Base-by-base conservation (phyloP, 192 early-diverging fungal genomes). In the Chytriomyces sp. region DNA sequence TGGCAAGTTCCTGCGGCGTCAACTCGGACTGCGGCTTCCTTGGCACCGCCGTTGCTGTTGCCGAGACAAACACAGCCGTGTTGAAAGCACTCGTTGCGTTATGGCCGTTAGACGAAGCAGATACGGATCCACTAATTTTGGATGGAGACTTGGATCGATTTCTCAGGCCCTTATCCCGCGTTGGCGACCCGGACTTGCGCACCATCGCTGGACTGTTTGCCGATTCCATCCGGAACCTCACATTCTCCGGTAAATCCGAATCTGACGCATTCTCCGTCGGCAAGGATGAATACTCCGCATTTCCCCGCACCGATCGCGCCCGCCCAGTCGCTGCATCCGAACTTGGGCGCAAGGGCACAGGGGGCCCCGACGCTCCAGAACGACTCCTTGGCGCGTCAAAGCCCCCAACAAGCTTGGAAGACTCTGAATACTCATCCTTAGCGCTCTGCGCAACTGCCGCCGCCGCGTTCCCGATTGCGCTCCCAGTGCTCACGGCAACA, bases 1-100 rank as follows among this genome's bases (percentile, higher is more conserved):
- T 70, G 17, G 80, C 75, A 17, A 80, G 64, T 26, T 84, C 82
- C 25, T 57, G 28, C n/a, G 62, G 39, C 3, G 78, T 68, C 36
- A 79, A 49, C 30, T 56, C 53, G 0, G 77, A 54, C 19, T 60
- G 19, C 37, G 3, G 53, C n/a, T n/a, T n/a, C n/a, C n/a, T n/a
- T 19, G 61, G 34, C 32, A 59, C 17, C 14, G 44, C 0, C 44
- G 14, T 0, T 49, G 44, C 17, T n/a, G n/a, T n/a, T 3, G 3
- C 44, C n/a, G 10, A n/a, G 8, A n/a, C 44, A n/a, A 49, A 8
- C 44, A n/a, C 44, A 49, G 44, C 8, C n/a, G 44, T n/a, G 44
- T 49, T n/a, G 44, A 49, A 8, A n/a, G n/a, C 44, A 8, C 10
- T n/a, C 44, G 44, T 49, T 49, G 8, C 44, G 44, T 49, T 8